A percentile compares a stretch with the other conserved stretches of the same genome.
Evolutionary conservation across 495 filamentous ascomycete species (phyloP).

Genomic region (Wilcoxina mikolae): DNA sequence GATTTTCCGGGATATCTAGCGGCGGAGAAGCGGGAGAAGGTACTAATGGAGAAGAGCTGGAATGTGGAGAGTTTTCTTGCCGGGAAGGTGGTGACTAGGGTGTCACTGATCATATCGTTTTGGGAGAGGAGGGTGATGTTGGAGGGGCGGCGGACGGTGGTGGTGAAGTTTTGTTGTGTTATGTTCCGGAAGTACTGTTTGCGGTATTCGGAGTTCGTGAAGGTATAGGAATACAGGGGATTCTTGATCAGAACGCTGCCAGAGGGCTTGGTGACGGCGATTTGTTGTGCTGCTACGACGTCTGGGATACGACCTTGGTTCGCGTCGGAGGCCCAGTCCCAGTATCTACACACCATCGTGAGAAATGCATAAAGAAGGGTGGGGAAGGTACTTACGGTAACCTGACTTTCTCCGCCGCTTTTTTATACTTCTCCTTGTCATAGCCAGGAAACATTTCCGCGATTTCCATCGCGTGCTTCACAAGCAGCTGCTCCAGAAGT

Average conservation of each 20-base stretch:
- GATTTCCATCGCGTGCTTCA: slow-evolving; percentile 9
- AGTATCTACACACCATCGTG: slow-evolving; percentile 12
- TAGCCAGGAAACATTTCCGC: slow-evolving; percentile 19
- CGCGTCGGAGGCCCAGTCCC: slow-evolving; percentile 21
- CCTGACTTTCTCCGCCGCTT: slow-evolving; percentile 21
- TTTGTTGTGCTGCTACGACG: neutral
- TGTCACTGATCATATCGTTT: slow-evolving; percentile 9
- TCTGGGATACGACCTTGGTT: slow-evolving; percentile 15
- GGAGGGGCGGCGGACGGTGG: slow-evolving; percentile 16
- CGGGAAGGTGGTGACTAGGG: slow-evolving; percentile 13
- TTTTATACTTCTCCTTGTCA: slow-evolving; percentile 15
- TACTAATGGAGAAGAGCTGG: slow-evolving; percentile 21
- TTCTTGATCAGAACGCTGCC: slow-evolving; percentile 39
- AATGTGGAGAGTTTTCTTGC: slow-evolving; percentile 21
- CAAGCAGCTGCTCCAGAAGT: slow-evolving; percentile 39
- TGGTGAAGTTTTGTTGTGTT: neutral
- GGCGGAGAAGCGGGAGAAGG: slow-evolving; percentile 18
- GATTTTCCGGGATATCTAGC: slow-evolving; percentile 7
- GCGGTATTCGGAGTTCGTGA: slow-evolving; percentile 29
- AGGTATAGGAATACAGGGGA: slow-evolving; percentile 46
- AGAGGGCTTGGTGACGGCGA: slow-evolving; percentile 9
- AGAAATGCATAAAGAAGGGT: neutral
- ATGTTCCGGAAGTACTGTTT: slow-evolving; percentile 7
- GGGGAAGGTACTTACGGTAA: slow-evolving; percentile 17
- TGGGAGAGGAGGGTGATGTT: slow-evolving; percentile 10